Evolutionary conservation across 768 basidiomycete species (phyloP).

Genomic region (Lepiota brunneoincarnata): DNA sequence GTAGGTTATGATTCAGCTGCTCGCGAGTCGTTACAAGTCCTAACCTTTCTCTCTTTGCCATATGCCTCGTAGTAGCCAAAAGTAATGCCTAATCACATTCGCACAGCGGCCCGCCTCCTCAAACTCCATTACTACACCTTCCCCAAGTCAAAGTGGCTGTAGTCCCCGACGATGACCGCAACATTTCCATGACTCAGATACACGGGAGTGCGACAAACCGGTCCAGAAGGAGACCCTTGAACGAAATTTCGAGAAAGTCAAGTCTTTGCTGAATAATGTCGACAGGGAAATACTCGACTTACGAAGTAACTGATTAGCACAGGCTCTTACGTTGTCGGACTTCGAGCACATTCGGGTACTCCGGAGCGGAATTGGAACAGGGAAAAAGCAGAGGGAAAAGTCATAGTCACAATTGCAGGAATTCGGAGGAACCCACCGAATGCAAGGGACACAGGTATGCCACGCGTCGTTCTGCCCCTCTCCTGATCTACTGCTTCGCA

Average conservation of each 20-base stretch:
- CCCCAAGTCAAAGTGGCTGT: neutral
- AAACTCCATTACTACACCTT: neutral
- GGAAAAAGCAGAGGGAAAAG: constrained; percentile 21
- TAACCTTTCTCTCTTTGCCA: no score
- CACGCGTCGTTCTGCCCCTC: no score
- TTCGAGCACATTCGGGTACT: constrained; percentile 31
- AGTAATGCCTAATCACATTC: no score
- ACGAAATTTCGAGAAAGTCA: constrained; percentile 25
- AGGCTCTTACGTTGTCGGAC: constrained; percentile 40
- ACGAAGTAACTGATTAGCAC: constrained; percentile 34
- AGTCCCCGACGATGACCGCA: constrained; percentile 3
- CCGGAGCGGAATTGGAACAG: constrained; percentile 24
- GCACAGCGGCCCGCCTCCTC: no score
- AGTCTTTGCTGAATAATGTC: constrained; percentile 28
- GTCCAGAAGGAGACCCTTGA: constrained; percentile 23
- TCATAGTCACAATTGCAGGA: constrained; percentile 19
- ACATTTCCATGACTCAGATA: constrained; percentile 27
- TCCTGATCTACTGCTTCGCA: neutral
- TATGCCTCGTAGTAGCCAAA: no score
- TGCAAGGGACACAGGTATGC: neutral
- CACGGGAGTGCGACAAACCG: constrained; percentile 30
- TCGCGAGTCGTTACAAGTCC: no score
- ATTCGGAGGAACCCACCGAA: constrained; percentile 17
- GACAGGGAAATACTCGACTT: constrained; percentile 34
- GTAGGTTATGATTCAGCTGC: no score